Conservation (phyloP, 2,329 filamentous ascomycete genomes). For the Keithomyces neogunnii region DNA sequence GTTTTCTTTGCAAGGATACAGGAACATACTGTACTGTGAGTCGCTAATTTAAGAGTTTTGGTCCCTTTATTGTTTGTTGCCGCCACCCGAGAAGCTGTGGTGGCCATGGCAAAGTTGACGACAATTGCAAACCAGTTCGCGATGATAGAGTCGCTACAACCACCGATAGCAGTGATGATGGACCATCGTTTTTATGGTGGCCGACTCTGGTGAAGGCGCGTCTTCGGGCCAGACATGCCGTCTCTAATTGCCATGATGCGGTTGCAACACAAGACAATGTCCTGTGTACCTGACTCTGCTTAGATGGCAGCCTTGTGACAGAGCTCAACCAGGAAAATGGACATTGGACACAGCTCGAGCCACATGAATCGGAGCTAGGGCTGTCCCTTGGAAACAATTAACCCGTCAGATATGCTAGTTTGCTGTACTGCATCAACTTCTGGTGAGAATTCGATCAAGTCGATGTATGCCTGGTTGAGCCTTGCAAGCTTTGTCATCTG, state of each 20-base stretch:
- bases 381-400: too few species aligned
- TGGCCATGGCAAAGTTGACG: conserved; percentile 59
- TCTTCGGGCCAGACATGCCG: background rate
- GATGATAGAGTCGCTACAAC: conserved; percentile 61
- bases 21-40: too few species aligned
- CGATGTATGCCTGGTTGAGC: too few species aligned
- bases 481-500: too few species aligned
- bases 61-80: too few species aligned
- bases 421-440: too few species aligned
- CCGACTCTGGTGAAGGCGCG: background rate
- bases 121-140: conserved; percentile 60
- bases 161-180: conserved; percentile 60
- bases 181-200: conserved; percentile 39
- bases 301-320: background rate
- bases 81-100: conserved; percentile 47
- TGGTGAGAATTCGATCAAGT: too few species aligned
- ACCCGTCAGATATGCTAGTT: too few species aligned
- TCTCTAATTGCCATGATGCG: background rate
- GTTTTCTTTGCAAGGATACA: conserved; percentile 69
- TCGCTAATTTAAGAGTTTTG: too few species aligned
- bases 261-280: background rate
- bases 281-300: background rate
- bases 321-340: background rate
- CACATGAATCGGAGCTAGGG: too few species aligned
- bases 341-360: background rate